A percentile compares a stretch with the other conserved stretches of the same genome.
These are phyloP conservation scores for Groenewaldozyma auringiensis DNA, from an alignment of 1,139 yeast species.

Conservation along the genomic window DNA sequence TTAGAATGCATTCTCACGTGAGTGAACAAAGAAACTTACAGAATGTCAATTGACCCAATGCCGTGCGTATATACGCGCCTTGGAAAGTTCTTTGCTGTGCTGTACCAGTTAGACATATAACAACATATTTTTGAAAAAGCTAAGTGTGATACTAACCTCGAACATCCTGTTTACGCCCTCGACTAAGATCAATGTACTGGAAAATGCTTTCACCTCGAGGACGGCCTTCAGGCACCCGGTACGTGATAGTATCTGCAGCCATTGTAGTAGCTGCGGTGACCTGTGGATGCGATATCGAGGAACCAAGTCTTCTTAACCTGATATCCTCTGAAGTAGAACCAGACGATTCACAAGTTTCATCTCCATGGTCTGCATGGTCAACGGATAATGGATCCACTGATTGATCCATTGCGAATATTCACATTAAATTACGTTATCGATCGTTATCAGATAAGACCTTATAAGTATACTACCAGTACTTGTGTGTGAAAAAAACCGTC, in stretches of 20 bases:
- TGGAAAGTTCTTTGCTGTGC: conserved; percentile 38
- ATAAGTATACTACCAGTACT: too few relatives aligned
- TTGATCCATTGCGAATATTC: too few relatives aligned
- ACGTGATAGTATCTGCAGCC: neutral
- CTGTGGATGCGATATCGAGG: neutral
- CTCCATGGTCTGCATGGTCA: too few relatives aligned
- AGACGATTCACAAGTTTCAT: too few relatives aligned
- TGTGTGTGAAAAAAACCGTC: too few relatives aligned
- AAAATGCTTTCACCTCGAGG: conserved; percentile 4
- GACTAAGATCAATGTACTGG: conserved; percentile 11
- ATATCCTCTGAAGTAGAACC: neutral
- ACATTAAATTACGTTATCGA: too few relatives aligned
- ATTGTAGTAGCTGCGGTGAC: neutral
- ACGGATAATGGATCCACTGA: too few relatives aligned
- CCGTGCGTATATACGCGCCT: conserved; percentile 38
- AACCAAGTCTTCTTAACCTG: neutral
- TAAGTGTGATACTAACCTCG: conserved; percentile 17
- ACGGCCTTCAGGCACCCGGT: neutral
- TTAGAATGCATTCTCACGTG: neutral
- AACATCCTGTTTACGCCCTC: conserved; percentile 12
- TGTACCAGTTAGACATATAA: conserved; percentile 2
- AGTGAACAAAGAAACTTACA: conserved; percentile 19
- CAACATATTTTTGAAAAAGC: too few relatives aligned
- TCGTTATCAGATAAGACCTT: too few relatives aligned
- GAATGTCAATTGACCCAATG: conserved; percentile 33